A percentile compares a stretch with the other conserved stretches of the same genome.
phyloP scores from a whole-genome alignment of 176 grass and related monocot genomes.

The Triticum dicoccoides region DNA sequence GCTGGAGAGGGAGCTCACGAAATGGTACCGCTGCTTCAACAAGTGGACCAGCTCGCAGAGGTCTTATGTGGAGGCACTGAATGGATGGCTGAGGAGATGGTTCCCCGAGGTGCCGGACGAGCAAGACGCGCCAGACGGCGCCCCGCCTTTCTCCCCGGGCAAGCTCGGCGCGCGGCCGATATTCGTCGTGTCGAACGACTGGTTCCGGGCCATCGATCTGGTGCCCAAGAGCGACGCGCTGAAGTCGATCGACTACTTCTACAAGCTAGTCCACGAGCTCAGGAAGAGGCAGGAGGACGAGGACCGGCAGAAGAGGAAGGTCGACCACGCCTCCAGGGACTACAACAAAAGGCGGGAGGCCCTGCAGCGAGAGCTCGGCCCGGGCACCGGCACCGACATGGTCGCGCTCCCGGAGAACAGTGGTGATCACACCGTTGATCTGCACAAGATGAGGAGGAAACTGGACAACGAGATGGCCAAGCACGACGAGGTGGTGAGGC shows the following conservation, averaged over 20 bases:
- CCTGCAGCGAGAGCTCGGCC: conserved; percentile 28
- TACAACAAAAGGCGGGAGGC: conserved; percentile 40
- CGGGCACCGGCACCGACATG: conserved; percentile 26
- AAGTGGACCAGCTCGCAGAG: conserved; percentile 71
- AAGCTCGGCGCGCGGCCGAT: conserved; percentile 44
- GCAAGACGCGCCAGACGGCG: conserved; percentile 56
- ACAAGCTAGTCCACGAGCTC: conserved; percentile 34
- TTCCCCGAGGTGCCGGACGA: conserved; percentile 53
- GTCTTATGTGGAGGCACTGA: conserved; percentile 64
- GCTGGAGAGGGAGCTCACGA: conserved; percentile 67
- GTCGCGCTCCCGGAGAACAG: conserved; percentile 20
- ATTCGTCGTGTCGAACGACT: conserved; percentile 80
- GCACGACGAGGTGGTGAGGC: conserved; percentile 46
- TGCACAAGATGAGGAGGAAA: conserved; percentile 42
- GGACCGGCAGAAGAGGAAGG: conserved; percentile 42
- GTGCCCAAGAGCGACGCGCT: conserved; percentile 57
- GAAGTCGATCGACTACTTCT: conserved; percentile 46
- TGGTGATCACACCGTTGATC: conserved; percentile 27
- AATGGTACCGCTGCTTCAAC: conserved; percentile 69
- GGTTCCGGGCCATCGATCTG: conserved; percentile 57
- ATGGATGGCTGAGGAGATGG: conserved; percentile 75
- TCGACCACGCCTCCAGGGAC: conserved; percentile 33
- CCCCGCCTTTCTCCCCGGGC: conserved; percentile 78
- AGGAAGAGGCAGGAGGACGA: conserved; percentile 61
- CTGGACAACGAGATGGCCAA: conserved; percentile 52